These are phyloP conservation scores for Coccomyxa subellipsoidea DNA, from an alignment of 163 green algal genomes.

Conservation along the genomic window DNA sequence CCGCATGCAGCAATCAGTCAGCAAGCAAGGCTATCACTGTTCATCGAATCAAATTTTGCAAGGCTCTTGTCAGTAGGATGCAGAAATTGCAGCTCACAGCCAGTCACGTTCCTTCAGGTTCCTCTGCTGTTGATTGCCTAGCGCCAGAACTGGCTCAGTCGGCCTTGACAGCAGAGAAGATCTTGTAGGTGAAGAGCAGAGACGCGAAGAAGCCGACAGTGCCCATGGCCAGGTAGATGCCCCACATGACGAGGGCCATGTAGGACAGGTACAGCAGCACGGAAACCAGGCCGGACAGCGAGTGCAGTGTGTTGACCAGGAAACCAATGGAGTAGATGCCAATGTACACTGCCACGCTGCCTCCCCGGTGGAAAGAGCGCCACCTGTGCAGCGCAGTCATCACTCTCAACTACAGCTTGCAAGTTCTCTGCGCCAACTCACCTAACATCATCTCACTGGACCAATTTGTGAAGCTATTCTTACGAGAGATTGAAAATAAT, in stretches of 20 bases:
- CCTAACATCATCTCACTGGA: no score
- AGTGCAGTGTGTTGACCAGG: slow-evolving; percentile 58
- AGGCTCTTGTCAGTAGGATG: no score
- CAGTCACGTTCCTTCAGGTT: no score
- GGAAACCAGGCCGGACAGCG: slow-evolving; percentile 48
- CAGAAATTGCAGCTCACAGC: no score
- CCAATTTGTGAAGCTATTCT: no score
- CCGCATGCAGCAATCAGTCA: no score
- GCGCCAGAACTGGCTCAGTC: no score
- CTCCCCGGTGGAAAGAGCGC: slow-evolving; percentile 84
- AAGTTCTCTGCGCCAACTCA: no score
- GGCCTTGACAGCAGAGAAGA: slow-evolving; percentile 53
- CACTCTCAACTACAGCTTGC: not conserved
- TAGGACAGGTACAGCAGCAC: slow-evolving; percentile 90
- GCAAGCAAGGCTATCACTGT: no score
- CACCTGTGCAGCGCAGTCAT: slow-evolving; percentile 45
- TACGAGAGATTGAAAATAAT: no score
- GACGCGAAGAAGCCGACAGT: slow-evolving; percentile 65
- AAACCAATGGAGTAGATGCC: slow-evolving; percentile 80
- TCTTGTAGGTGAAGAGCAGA: slow-evolving; percentile 56
- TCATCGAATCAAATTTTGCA: no score
- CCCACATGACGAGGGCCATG: slow-evolving; percentile 83
- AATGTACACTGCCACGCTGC: slow-evolving; percentile 85
- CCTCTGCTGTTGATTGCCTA: no score
- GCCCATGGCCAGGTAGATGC: slow-evolving; percentile 84